phyloP scores from a whole-genome alignment of 306 rosid species.

The Prunus kanzakura region DNA sequence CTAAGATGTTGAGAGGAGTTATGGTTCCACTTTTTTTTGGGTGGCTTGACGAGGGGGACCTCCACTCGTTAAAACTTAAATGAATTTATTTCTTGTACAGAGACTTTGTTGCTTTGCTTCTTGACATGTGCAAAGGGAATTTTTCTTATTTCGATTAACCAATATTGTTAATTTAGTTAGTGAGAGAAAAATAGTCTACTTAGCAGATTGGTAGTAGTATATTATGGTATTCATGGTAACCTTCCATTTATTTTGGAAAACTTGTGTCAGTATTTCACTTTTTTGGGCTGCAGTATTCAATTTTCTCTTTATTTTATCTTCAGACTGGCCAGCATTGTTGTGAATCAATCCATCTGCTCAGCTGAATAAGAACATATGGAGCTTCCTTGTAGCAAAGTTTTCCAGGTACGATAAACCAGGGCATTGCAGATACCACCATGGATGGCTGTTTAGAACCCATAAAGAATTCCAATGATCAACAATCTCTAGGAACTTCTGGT shows the following conservation, averaged over 20 bases:
- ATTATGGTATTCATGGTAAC: not conserved
- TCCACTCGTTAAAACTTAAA: not conserved
- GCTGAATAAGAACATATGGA: slow-evolving; percentile 25
- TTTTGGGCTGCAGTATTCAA: not conserved
- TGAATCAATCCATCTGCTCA: slow-evolving; percentile 21
- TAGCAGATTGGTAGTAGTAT: not conserved
- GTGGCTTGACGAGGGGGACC: not conserved
- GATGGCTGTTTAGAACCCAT: slow-evolving; percentile 31
- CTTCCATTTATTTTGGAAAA: not conserved
- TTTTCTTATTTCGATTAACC: not conserved
- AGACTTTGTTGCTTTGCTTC: not conserved
- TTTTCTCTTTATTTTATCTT: not conserved
- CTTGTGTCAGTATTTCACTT: not conserved
- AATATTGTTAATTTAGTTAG: not conserved
- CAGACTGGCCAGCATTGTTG: slow-evolving; percentile 18
- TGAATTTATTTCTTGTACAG: not conserved
- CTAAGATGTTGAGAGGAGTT: not conserved
- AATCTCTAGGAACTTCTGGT: slow-evolving; percentile 28
- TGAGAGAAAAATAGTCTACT: not conserved
- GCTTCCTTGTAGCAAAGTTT: slow-evolving; percentile 25
- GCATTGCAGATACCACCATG: slow-evolving; percentile 35
- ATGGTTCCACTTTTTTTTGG: not conserved
- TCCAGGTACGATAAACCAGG: slow-evolving; percentile 23
- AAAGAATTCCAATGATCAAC: slow-evolving; percentile 30
- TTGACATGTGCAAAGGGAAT: not conserved